phyloP scores from a whole-genome alignment of 768 basidiomycete species.

The Tremella yokohamensis region DNA sequence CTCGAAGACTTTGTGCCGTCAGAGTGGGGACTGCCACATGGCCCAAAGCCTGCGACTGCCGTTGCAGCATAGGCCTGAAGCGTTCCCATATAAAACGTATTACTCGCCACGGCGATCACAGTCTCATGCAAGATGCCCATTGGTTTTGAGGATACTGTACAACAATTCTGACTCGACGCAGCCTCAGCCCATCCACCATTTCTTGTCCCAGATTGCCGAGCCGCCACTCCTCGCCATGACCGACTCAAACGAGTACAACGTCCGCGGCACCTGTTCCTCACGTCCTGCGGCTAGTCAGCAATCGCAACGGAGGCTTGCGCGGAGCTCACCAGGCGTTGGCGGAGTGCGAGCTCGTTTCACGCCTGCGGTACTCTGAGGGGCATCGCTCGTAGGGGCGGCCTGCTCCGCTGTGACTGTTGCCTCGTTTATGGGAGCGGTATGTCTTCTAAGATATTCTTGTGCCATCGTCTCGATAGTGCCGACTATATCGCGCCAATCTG shows the following conservation, averaged over 20 bases:
- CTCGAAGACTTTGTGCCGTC: conserved; percentile 42
- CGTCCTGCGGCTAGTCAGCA: background rate
- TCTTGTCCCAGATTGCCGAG: conserved; percentile 1
- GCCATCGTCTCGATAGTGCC: conserved; percentile 46
- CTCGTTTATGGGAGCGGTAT: background rate
- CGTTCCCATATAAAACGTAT: no score
- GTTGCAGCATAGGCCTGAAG: no score
- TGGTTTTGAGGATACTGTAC: no score
- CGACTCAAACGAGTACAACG: background rate
- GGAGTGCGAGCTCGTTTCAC: background rate
- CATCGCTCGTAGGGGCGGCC: background rate
- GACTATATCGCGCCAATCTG: conserved; percentile 84
- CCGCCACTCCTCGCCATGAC: background rate
- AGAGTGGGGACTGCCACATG: conserved; percentile 39
- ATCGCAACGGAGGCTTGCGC: background rate
- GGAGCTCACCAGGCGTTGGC: background rate
- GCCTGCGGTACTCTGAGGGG: background rate
- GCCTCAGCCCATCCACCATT: conserved; percentile 1
- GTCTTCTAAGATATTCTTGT: conserved; percentile 2
- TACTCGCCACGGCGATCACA: no score
- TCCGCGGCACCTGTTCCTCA: background rate
- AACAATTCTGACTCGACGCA: no score
- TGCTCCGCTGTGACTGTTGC: background rate
- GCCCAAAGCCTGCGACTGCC: no score
- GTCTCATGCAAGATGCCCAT: no score